Conservation (phyloP, 2,329 filamentous ascomycete genomes). For the Cordyceps militaris region DNA sequence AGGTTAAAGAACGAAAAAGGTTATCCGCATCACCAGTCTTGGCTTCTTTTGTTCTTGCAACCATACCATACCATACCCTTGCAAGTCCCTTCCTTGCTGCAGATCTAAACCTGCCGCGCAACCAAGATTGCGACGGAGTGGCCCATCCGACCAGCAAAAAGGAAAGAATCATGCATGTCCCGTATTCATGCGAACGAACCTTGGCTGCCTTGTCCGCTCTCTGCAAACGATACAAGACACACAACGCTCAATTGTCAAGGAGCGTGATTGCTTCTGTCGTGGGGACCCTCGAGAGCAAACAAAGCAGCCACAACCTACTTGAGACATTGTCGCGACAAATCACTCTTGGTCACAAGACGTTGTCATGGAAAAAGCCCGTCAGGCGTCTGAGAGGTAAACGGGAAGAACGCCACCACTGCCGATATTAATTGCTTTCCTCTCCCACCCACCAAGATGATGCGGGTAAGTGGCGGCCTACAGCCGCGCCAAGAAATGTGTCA, state of each 20-base stretch:
- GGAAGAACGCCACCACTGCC: not conserved
- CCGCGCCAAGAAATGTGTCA: constrained; percentile 7
- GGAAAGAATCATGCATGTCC: not conserved
- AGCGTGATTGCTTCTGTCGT: no score
- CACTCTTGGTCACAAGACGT: not conserved
- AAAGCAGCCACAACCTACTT: not conserved
- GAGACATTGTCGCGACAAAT: not conserved
- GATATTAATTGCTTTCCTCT: not conserved
- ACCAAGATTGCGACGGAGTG: constrained; percentile 1
- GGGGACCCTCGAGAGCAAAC: no score
- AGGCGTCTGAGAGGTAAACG: not conserved
- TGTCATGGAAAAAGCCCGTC: not conserved
- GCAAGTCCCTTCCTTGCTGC: constrained; percentile 7
- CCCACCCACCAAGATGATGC: not conserved
- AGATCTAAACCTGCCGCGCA: constrained; percentile 2
- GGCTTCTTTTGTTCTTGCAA: no score
- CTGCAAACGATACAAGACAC: no score
- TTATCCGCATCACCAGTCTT: no score
- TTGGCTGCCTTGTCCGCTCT: no score
- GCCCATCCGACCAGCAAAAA: not conserved
- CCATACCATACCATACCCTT: no score
- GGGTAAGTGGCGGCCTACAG: constrained; percentile 7
- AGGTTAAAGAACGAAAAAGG: no score
- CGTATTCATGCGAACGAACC: not conserved
- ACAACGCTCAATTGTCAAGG: no score